Evolutionary conservation across 2,329 filamentous ascomycete genomes (phyloP).

Genomic region (Cucurbitaria berberidis): DNA sequence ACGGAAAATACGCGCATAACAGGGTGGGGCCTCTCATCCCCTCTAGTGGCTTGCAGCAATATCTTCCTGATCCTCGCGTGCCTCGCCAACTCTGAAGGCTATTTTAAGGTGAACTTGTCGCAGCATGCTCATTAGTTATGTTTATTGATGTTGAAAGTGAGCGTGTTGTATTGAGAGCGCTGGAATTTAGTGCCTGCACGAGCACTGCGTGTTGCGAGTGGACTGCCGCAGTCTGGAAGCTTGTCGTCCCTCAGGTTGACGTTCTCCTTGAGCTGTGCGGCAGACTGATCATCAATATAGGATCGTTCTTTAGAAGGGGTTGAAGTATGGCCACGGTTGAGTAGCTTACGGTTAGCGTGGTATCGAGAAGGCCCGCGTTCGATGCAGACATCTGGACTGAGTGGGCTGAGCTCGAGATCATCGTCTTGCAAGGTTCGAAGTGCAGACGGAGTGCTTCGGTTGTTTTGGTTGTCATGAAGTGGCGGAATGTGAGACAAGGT

Average conservation of each 20-base stretch:
- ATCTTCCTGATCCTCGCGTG: neutral
- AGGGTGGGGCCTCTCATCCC: neutral
- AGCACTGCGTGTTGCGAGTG: constrained; percentile 8
- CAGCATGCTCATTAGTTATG: neutral
- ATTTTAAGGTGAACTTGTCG: neutral
- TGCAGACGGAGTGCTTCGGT: neutral
- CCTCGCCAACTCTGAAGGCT: neutral
- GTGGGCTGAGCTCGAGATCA: constrained; percentile 22
- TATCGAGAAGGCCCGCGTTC: constrained; percentile 35
- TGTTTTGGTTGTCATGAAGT: neutral
- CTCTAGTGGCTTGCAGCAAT: neutral
- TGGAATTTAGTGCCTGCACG: constrained; percentile 16
- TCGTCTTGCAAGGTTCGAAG: constrained; percentile 8
- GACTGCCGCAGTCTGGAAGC: neutral
- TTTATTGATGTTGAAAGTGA: constrained; percentile 10
- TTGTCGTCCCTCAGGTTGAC: neutral
- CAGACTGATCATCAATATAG: neutral
- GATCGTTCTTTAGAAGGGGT: neutral
- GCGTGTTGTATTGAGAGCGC: constrained; percentile 3
- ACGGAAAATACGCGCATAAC: neutral
- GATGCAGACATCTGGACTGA: constrained; percentile 41
- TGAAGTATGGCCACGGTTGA: neutral
- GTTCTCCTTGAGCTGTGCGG: constrained; percentile 4
- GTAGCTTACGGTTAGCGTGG: constrained; percentile 5
- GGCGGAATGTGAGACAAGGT: neutral